These are phyloP conservation scores for Cladosporium sp. DNA, from an alignment of 2,329 filamentous ascomycete genomes.

Conservation along the genomic window DNA sequence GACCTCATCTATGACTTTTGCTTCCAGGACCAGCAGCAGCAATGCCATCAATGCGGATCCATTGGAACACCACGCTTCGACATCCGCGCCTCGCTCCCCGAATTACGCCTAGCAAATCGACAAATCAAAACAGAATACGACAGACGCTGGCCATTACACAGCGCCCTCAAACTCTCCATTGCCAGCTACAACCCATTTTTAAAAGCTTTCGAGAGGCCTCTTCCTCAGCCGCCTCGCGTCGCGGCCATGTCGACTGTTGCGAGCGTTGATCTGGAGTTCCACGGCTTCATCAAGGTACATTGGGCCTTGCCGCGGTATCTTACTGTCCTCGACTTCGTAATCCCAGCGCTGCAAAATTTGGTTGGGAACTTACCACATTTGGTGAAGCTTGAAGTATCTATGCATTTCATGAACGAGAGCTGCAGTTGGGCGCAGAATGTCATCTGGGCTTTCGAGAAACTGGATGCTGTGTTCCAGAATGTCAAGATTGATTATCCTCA, in stretches of 20 bases:
- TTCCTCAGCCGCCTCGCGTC: not conserved
- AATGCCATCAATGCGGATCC: not conserved
- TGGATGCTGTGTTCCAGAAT: not conserved
- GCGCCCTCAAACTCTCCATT: not conserved
- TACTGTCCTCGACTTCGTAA: not conserved
- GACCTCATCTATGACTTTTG: slow-evolving; percentile 20
- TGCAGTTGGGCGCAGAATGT: not conserved
- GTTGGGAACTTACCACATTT: not conserved
- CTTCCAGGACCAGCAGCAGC: not conserved
- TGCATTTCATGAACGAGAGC: not conserved
- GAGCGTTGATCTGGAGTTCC: not conserved
- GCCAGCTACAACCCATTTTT: not conserved
- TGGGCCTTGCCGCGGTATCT: not conserved
- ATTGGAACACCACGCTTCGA: not conserved
- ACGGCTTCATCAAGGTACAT: not conserved
- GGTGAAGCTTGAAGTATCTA: not conserved
- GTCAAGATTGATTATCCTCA: not conserved
- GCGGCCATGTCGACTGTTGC: not conserved
- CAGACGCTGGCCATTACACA: not conserved
- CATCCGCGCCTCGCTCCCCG: not conserved
- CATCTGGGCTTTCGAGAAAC: not conserved
- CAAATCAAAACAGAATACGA: not conserved
- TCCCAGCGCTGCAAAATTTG: not conserved
- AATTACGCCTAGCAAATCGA: not conserved
- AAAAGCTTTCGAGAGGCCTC: not conserved